phyloP scores from a whole-genome alignment of 805 yeast genomes.

The Cyberlindnera galapagoensis region DNA sequence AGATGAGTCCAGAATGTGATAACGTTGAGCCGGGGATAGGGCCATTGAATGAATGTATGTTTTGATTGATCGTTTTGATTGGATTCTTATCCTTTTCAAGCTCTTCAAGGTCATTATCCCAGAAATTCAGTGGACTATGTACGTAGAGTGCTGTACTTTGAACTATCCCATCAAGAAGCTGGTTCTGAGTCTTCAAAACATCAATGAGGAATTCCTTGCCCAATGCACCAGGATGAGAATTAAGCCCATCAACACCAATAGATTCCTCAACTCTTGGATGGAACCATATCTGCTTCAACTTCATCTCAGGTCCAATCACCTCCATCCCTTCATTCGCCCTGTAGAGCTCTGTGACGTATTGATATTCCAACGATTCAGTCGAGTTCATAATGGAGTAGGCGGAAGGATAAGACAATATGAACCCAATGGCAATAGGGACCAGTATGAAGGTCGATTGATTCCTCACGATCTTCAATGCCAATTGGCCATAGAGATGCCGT shows the following conservation, averaged over 20 bases:
- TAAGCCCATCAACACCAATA: too few species aligned
- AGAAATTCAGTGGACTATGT: conserved; percentile 34
- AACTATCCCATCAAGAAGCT: conserved; percentile 24
- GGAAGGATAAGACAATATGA: conserved; percentile 44
- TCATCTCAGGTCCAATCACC: too few species aligned
- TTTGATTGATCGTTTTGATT: conserved; percentile 34
- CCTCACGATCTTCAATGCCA: conserved; percentile 26
- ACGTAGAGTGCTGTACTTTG: conserved; percentile 19
- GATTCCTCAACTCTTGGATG: too few species aligned
- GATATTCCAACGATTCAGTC: conserved; percentile 15
- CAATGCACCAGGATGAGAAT: conserved; percentile 26
- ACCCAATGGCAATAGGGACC: conserved; percentile 41
- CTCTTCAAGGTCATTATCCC: conserved; percentile 30
- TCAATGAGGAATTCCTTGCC: conserved; percentile 31
- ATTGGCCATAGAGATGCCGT: conserved; percentile 16
- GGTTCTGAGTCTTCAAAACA: conserved; percentile 29
- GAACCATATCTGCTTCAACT: conserved; percentile 18
- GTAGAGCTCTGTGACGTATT: conserved; percentile 15
- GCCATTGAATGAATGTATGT: conserved; percentile 2
- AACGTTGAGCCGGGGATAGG: conserved; percentile 1
- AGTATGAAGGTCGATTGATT: conserved; percentile 39
- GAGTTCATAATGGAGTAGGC: conserved; percentile 31
- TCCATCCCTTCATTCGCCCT: too few species aligned
- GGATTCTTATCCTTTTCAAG: conserved; percentile 29
- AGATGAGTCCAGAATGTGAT: conserved; percentile 25